These are phyloP conservation scores for Trichosporon inkin DNA, from an alignment of 1,284 basidiomycete genomes.

Conservation along the genomic window DNA sequence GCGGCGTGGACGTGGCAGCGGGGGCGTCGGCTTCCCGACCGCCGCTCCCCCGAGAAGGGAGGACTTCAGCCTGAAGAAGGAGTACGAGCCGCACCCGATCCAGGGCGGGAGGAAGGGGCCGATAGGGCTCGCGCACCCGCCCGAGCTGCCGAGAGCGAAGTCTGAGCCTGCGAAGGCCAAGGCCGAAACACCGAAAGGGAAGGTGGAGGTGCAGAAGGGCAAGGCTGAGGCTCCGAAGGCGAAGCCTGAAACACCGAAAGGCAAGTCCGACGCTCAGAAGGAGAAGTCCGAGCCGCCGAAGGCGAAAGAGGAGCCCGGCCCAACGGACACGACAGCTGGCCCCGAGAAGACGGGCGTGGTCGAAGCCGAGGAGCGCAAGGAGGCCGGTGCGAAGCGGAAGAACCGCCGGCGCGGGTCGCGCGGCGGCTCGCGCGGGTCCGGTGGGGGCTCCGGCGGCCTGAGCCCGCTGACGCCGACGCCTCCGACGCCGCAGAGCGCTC, in stretches of 20 bases:
- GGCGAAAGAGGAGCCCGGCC: neutral
- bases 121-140: slow-evolving; percentile 37
- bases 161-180: neutral
- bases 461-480: no score
- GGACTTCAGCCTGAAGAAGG: neutral
- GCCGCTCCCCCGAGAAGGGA: neutral
- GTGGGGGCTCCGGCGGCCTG: no score
- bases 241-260: no score
- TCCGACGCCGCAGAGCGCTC: no score
- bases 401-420: no score
- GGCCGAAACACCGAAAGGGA: no score
- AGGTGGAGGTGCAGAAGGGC: no score
- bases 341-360: no score
- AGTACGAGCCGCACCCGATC: slow-evolving; percentile 34
- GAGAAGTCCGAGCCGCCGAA: slow-evolving; percentile 13
- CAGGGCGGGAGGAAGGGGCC: slow-evolving; percentile 38
- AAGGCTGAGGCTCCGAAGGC: no score
- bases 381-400: neutral
- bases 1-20: neutral
- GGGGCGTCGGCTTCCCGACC: neutral
- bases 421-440: neutral
- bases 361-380: neutral
- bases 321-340: no score
- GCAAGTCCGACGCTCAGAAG: no score
- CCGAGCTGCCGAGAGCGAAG: slow-evolving; percentile 29